Percentiles rank a stretch among this genome's conserved stretches.
These are phyloP conservation scores for Pterula multifida DNA, from an alignment of 1,284 basidiomycete species.

Conservation along the genomic window DNA sequence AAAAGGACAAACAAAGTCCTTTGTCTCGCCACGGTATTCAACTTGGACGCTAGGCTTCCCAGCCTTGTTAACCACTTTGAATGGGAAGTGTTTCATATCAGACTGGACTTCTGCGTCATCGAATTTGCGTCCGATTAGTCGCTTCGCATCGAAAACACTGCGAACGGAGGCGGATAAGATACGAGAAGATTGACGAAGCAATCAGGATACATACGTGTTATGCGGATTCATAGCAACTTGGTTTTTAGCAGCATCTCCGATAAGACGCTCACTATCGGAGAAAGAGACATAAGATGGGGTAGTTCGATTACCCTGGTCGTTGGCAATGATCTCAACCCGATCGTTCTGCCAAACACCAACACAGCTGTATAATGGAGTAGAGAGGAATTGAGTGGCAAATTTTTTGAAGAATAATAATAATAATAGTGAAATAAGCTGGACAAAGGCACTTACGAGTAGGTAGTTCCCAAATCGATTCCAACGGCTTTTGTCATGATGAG, in stretches of 20 bases:
- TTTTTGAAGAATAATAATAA: slow-evolving; percentile 4
- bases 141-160: slow-evolving; percentile 83
- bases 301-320: slow-evolving; percentile 96
- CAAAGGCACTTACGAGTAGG: slow-evolving; percentile 72
- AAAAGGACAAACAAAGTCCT: slow-evolving; percentile 83
- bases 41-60: slow-evolving; percentile 87
- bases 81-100: slow-evolving; percentile 94
- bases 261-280: slow-evolving; percentile 88
- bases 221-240: slow-evolving; percentile 82
- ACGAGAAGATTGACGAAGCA: slow-evolving; percentile 5
- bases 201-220: slow-evolving; percentile 41
- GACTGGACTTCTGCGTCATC: slow-evolving; percentile 83
- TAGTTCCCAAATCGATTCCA: slow-evolving; percentile 88
- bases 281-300: slow-evolving; percentile 93
- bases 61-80: slow-evolving; percentile 74
- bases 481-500: slow-evolving; percentile 66
- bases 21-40: slow-evolving; percentile 83
- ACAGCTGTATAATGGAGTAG: slow-evolving; percentile 32
- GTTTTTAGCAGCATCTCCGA: slow-evolving; percentile 94
- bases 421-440: slow-evolving; percentile 7
- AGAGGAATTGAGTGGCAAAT: slow-evolving; percentile 5
- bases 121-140: slow-evolving; percentile 82
- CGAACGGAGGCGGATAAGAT: slow-evolving; percentile 11
- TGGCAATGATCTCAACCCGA: slow-evolving; percentile 96
- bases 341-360: slow-evolving; percentile 98